phyloP scores from a whole-genome alignment of 192 early-diverging fungal genomes.

The Dimargaris xerosporica region DNA sequence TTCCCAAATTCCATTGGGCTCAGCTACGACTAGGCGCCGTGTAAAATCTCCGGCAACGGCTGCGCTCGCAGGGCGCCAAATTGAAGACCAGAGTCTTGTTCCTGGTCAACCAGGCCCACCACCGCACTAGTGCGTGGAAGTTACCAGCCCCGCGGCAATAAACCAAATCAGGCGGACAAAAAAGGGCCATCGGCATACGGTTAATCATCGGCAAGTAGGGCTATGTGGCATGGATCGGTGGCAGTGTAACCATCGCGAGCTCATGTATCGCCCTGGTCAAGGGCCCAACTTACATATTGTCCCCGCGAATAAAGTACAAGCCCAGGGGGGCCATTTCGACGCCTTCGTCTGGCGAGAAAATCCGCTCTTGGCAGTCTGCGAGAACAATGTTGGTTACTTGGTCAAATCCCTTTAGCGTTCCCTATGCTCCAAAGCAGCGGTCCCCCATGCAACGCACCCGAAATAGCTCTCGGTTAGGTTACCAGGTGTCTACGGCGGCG shows the following conservation, averaged over 20 bases:
- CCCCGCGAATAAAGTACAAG: constrained; percentile 34
- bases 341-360: constrained; percentile 32
- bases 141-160: neutral
- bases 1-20: no score
- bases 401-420: constrained; percentile 32
- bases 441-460: no score
- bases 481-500: neutral
- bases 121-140: constrained; percentile 12
- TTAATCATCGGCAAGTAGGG: neutral
- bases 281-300: constrained; percentile 21
- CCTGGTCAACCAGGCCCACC: constrained; percentile 27
- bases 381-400: constrained; percentile 36
- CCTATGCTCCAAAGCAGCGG: neutral
- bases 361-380: constrained; percentile 30
- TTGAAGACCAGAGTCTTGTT: constrained; percentile 13
- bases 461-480: neutral
- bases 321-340: constrained; percentile 32
- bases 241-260: neutral
- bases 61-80: neutral
- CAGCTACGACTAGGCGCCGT: no score
- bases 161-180: neutral
- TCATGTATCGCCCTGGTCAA: neutral
- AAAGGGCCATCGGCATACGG: neutral
- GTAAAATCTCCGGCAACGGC: neutral
- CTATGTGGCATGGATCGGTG: neutral